Conservation (phyloP, 768 basidiomycete species). For the Xerocomellus chrysenteron region DNA sequence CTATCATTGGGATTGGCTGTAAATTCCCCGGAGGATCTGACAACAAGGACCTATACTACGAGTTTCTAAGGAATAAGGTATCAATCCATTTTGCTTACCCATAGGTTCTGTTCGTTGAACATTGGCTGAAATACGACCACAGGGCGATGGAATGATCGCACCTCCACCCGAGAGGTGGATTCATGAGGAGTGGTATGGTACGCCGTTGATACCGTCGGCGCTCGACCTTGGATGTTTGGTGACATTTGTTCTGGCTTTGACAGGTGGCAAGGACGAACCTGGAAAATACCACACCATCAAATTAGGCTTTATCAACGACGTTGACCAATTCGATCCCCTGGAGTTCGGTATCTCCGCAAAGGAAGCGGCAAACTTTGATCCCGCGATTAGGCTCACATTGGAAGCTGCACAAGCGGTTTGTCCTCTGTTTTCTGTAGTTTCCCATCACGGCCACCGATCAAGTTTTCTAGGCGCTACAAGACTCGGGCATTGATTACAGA, state of each 20-base stretch:
- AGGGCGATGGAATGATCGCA: constrained; percentile 32
- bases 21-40: constrained; percentile 34
- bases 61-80: constrained; percentile 31
- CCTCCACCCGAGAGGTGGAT: constrained; percentile 30
- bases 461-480: constrained; percentile 34
- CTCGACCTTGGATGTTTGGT: background rate
- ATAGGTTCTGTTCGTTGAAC: background rate
- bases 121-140: background rate
- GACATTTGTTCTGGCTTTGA: background rate
- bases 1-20: constrained; percentile 33
- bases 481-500: constrained; percentile 49
- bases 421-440: background rate
- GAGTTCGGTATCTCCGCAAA: constrained; percentile 35
- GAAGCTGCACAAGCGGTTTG: constrained; percentile 32
- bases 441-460: background rate
- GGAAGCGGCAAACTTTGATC: constrained; percentile 32
- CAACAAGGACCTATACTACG: constrained; percentile 30
- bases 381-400: constrained; percentile 31
- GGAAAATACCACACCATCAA: constrained; percentile 31
- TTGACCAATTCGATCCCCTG: constrained; percentile 35
- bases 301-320: constrained; percentile 30
- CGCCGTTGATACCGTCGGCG: background rate
- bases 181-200: constrained; percentile 34
- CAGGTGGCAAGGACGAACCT: constrained; percentile 32
- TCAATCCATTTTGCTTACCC: background rate